Conservation (phyloP, 305 asterid species). For the Ruellia speciosa region DNA sequence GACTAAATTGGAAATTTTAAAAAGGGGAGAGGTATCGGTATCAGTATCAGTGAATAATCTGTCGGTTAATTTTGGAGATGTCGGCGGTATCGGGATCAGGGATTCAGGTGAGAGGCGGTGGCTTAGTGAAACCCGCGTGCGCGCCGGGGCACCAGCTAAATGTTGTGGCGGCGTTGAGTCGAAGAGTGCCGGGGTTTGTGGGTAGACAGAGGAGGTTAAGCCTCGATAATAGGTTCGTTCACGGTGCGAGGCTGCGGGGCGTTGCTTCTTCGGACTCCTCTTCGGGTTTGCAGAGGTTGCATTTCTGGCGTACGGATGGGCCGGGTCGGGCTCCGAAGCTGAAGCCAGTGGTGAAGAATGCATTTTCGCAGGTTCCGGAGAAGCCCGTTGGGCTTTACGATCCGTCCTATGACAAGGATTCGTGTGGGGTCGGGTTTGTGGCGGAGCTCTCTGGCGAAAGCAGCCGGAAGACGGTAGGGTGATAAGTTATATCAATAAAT, state of each 20-base stretch:
- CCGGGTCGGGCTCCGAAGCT: constrained; percentile 48
- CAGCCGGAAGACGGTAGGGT: constrained; percentile 84
- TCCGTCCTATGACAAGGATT: constrained; percentile 86
- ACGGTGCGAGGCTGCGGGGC: constrained; percentile 34
- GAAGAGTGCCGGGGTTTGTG: constrained; percentile 32
- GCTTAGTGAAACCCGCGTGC: constrained; percentile 37
- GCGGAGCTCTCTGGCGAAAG: constrained; percentile 95
- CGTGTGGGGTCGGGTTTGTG: constrained; percentile 96
- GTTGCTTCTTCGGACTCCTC: constrained; percentile 25
- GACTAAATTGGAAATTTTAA: not conserved
- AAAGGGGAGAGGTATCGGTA: not conserved
- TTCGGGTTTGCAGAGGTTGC: constrained; percentile 44
- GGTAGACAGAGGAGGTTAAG: constrained; percentile 32
- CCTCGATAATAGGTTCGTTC: constrained; percentile 37
- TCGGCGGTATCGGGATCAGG: constrained; percentile 59
- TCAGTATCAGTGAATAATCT: not conserved
- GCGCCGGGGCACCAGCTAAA: constrained; percentile 62
- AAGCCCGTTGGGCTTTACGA: constrained; percentile 94
- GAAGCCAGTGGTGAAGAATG: constrained; percentile 48
- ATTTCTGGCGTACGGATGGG: constrained; percentile 52
- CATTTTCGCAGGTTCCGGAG: constrained; percentile 84
- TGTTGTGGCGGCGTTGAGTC: constrained; percentile 55
- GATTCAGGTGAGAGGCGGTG: constrained; percentile 31
- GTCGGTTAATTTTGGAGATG: constrained; percentile 26
- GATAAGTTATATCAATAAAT: no score